Evolutionary conservation across 2,329 filamentous ascomycete genomes (phyloP), one percentile per base, ranked within the genome.

Genomic region (Penicillium sp.): DNA sequence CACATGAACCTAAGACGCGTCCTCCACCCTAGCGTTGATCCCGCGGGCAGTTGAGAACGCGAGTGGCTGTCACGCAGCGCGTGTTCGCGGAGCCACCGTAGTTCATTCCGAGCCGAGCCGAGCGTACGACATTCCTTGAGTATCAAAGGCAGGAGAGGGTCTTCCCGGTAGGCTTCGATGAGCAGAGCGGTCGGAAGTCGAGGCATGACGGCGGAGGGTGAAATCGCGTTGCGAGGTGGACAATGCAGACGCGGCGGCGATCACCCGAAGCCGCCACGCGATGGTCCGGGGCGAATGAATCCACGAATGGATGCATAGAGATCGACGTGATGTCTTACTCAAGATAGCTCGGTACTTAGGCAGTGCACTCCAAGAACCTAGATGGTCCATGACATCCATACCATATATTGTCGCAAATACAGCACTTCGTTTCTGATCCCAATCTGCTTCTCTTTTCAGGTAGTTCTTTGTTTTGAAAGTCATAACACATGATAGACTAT

Each of bases 51-150:
- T 27, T 13, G 25, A 27, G 25, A 7, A 21, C 20, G 28, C 18
- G 36, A 41, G 27, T 27, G 28, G 19, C 31, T 42, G 31, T 57
- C 39, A 16, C 39, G 47, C 7, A 60, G 25, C 4, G 63, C 65
- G 43, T 64, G 59, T 44, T 73, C 68, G 27, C 56, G 58, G 14
- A 74, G 58, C 71, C 71, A 74, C 17, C 70, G 67, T 4, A 74
- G 56, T 51, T 74, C 71, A 54, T 70, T 73, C 19, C 56, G 62
- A 13, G 71, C 71, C 4, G 68, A 71, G 15, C 52, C 41, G 6
- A 73, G 50, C 7, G 70, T 62, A 19, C 70, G 69, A 36, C 71
- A 73, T 54, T 70, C 59, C 33, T 59, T 64, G 3, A 74, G 59
- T 7, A 74, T 64, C 3, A 64, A 43, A 4, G 68, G 59, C 3